These are phyloP conservation scores for Aspergillus nidulans DNA, from an alignment of 495 filamentous ascomycete species.

Conservation along the genomic window DNA sequence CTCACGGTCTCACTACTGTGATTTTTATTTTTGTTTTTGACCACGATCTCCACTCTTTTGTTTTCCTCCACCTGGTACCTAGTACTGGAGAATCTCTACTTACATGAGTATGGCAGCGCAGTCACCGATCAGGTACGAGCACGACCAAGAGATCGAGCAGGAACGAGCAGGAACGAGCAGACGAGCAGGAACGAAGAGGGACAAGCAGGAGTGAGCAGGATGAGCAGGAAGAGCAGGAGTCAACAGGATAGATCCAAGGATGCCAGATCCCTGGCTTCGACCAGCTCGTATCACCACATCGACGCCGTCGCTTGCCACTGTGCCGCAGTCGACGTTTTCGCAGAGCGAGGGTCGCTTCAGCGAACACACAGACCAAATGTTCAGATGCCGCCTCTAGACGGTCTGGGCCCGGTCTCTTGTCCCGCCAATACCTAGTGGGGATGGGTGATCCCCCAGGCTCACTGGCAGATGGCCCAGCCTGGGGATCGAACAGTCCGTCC, in stretches of 20 bases:
- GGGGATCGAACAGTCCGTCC: neutral
- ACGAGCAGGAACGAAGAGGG: too few species aligned
- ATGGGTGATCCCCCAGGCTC: neutral
- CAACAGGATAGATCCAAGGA: too few species aligned
- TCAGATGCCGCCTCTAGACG: slow-evolving; percentile 16
- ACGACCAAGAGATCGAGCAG: too few species aligned
- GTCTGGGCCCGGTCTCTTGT: slow-evolving; percentile 13
- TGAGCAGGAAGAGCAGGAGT: too few species aligned
- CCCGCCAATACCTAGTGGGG: neutral
- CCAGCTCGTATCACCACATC: neutral
- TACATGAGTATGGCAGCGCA: neutral
- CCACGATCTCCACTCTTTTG: neutral
- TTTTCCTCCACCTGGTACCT: neutral
- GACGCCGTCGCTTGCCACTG: neutral
- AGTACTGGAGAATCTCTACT: neutral
- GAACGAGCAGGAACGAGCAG: too few species aligned
- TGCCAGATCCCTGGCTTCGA: neutral
- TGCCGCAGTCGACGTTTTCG: neutral
- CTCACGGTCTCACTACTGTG: neutral
- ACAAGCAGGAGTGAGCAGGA: too few species aligned
- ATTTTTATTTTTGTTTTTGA: neutral
- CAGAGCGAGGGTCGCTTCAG: neutral
- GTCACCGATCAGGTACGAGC: neutral
- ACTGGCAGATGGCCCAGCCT: neutral
- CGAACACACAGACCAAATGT: slow-evolving; percentile 22